These are phyloP conservation scores for Phlyctochytrium planicorne DNA, from an alignment of 192 early-diverging fungal species.

Conservation along the genomic window DNA sequence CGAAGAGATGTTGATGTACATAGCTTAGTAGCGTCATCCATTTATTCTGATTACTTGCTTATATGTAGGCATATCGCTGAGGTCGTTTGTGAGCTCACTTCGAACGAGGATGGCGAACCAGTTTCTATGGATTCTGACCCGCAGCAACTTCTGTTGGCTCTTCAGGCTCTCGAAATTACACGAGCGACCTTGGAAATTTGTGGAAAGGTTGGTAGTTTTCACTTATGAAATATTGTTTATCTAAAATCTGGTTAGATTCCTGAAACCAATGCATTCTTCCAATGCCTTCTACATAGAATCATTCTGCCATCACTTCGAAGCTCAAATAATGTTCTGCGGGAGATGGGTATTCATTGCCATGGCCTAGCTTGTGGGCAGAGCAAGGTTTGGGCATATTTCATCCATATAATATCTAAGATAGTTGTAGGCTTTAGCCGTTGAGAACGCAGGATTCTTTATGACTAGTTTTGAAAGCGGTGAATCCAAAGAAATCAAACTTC, in stretches of 20 bases:
- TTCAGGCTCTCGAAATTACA: slow-evolving; percentile 24
- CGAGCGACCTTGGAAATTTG: slow-evolving; percentile 17
- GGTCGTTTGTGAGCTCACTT: slow-evolving; percentile 14
- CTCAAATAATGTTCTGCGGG: slow-evolving; percentile 48
- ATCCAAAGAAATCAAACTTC: no score
- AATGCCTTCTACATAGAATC: slow-evolving; percentile 14
- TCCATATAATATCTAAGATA: neutral
- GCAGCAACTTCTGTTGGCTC: slow-evolving; percentile 6
- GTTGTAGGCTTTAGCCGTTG: slow-evolving; percentile 58
- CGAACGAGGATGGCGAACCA: neutral
- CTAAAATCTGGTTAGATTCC: neutral
- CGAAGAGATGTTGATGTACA: slow-evolving; percentile 63
- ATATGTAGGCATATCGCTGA: slow-evolving; percentile 12
- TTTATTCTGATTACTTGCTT: neutral
- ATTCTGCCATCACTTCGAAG: slow-evolving; percentile 16
- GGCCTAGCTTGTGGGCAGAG: slow-evolving; percentile 77
- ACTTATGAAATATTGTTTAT: neutral
- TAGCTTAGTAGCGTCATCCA: neutral
- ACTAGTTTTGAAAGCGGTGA: slow-evolving; percentile 56
- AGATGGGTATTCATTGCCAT: slow-evolving; percentile 80
- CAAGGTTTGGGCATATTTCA: slow-evolving; percentile 16
- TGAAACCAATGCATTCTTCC: slow-evolving; percentile 7
- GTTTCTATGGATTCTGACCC: slow-evolving; percentile 5
- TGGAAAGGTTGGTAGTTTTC: neutral
- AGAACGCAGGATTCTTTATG: slow-evolving; percentile 73